Conservation (phyloP, 1,284 basidiomycete genomes). For the Apiotrichum gamsii region DNA sequence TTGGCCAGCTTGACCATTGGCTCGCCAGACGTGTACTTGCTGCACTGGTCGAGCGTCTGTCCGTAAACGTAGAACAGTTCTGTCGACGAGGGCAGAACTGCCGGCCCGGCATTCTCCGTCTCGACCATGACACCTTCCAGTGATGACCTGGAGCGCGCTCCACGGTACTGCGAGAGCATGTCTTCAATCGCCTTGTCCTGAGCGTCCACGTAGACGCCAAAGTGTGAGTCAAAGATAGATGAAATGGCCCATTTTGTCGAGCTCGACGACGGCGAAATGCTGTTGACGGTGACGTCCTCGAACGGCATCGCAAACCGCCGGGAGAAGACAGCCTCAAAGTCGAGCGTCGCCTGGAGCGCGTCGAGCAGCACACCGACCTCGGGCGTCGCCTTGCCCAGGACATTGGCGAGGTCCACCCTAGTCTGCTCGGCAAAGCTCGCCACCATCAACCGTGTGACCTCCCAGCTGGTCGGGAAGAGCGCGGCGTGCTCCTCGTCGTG, state of each 20-base stretch:
- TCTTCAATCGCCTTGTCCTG: slow-evolving; percentile 66
- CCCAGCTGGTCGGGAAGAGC: slow-evolving; percentile 78
- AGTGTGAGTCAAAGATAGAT: slow-evolving; percentile 82
- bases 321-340: slow-evolving; percentile 73
- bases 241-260: slow-evolving; percentile 59
- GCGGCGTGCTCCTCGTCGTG: slow-evolving; percentile 82
- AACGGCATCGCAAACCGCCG: slow-evolving; percentile 69
- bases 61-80: slow-evolving; percentile 97
- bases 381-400: slow-evolving; percentile 50
- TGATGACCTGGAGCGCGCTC: slow-evolving; percentile 59
- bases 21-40: slow-evolving; percentile 66
- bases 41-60: slow-evolving; percentile 89
- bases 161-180: slow-evolving; percentile 66
- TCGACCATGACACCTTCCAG: slow-evolving; percentile 56
- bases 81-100: slow-evolving; percentile 85
- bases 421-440: slow-evolving; percentile 82
- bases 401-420: slow-evolving; percentile 50
- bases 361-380: slow-evolving; percentile 75
- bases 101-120: slow-evolving; percentile 52
- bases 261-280: slow-evolving; percentile 21
- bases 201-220: slow-evolving; percentile 88
- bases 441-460: slow-evolving; percentile 68
- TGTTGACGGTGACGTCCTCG: slow-evolving; percentile 37
- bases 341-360: slow-evolving; percentile 71
- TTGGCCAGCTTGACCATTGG: slow-evolving; percentile 70